A percentile compares a stretch with the other conserved stretches of the same genome.
These are phyloP conservation scores for Annulohypoxylon stygium DNA, from an alignment of 495 filamentous ascomycete species.

Conservation along the genomic window DNA sequence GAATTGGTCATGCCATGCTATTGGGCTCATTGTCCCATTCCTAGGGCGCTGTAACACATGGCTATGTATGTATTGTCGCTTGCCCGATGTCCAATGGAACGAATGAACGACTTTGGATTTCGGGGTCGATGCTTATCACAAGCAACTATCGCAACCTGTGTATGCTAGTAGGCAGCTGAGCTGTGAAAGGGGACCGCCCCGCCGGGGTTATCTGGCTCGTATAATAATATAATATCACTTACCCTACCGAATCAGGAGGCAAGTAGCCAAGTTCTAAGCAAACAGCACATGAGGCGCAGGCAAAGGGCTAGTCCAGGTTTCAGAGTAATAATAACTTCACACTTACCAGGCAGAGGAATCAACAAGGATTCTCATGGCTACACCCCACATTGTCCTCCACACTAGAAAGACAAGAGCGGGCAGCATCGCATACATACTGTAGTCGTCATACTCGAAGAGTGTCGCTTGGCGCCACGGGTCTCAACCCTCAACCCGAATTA, in stretches of 20 bases:
- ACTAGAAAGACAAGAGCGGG: constrained; percentile 14
- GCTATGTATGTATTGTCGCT: constrained; percentile 10
- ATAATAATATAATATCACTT: constrained; percentile 22
- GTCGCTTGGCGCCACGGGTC: constrained; percentile 29
- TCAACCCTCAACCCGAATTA: constrained; percentile 30
- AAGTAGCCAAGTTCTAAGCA: constrained; percentile 18
- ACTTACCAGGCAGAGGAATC: constrained; percentile 19
- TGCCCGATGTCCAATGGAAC: constrained; percentile 32
- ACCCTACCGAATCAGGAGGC: constrained; percentile 22
- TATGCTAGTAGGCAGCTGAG: not conserved
- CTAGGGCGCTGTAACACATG: constrained; percentile 38
- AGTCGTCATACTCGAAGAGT: constrained; percentile 20
- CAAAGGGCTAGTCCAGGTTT: constrained; percentile 20
- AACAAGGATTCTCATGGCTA: constrained; percentile 28
- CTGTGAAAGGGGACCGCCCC: constrained; percentile 16
- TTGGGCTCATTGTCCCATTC: constrained; percentile 32
- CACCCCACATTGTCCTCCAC: constrained; percentile 41
- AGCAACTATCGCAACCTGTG: not conserved
- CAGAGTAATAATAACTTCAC: constrained; percentile 37
- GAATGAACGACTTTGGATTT: constrained; percentile 10
- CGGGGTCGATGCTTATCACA: constrained; percentile 22
- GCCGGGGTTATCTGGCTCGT: constrained; percentile 33
- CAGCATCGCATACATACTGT: constrained; percentile 17
- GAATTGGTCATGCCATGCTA: constrained; percentile 22
- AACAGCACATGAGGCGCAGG: constrained; percentile 34